These are phyloP conservation scores for Monilinia vaccinii-corymbosi DNA, from an alignment of 2,329 filamentous ascomycete species.

Conservation along the genomic window DNA sequence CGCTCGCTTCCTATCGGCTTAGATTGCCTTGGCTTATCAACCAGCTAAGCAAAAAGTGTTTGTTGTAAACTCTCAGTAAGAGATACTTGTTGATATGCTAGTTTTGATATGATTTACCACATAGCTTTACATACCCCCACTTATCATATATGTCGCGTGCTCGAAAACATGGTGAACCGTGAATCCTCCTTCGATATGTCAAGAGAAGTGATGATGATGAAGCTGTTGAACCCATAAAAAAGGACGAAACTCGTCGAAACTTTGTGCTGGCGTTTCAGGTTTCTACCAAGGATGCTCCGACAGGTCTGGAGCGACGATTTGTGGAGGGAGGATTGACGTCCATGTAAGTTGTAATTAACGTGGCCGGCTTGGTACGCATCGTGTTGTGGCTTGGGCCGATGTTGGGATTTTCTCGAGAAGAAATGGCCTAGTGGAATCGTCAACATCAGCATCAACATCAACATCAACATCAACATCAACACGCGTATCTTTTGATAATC, in stretches of 20 bases:
- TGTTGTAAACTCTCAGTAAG: too few species aligned
- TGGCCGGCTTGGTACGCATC: neutral
- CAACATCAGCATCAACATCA: too few species aligned
- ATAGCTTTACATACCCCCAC: neutral
- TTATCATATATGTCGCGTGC: neutral
- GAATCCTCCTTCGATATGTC: neutral
- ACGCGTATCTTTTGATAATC: neutral
- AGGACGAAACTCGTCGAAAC: too few species aligned
- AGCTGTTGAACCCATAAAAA: neutral
- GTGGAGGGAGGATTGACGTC: neutral
- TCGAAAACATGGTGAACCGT: too few species aligned
- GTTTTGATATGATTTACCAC: neutral
- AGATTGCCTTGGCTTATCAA: neutral
- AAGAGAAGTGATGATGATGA: neutral
- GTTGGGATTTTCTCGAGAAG: neutral
- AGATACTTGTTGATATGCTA: too few species aligned
- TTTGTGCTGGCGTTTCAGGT: neutral
- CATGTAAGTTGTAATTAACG: neutral
- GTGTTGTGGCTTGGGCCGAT: neutral
- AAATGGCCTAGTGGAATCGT: too few species aligned
- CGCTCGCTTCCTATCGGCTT: constrained; percentile 1
- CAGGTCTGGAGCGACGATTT: neutral
- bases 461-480: too few species aligned
- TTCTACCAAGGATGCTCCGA: neutral
- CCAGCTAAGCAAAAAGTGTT: neutral